A percentile compares a stretch with the other conserved stretches of the same genome.
These are phyloP conservation scores for Lepidium aucheri DNA, from an alignment of 345 rosid genomes.

Conservation along the genomic window DNA sequence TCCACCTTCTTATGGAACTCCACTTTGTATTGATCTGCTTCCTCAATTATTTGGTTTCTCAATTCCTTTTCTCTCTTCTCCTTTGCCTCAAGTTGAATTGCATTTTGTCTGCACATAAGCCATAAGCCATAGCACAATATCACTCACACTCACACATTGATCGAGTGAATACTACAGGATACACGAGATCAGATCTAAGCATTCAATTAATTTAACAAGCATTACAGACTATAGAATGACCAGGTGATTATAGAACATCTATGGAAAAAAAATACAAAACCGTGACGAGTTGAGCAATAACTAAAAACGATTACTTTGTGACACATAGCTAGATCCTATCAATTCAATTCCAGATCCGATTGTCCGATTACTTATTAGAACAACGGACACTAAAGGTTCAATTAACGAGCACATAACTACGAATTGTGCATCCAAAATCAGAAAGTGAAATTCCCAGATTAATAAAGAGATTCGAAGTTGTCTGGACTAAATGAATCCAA, in stretches of 20 bases:
- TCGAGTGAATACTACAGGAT: background rate
- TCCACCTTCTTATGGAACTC: constrained; percentile 58
- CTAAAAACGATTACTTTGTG: background rate
- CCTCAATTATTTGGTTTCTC: constrained; percentile 50
- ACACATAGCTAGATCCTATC: background rate
- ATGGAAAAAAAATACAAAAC: background rate
- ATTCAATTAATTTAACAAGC: background rate
- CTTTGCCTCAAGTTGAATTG: constrained; percentile 59
- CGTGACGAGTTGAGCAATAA: background rate
- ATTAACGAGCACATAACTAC: background rate
- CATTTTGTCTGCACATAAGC: constrained; percentile 48
- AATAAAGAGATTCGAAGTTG: background rate
- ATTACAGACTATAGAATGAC: background rate
- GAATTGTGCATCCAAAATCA: background rate
- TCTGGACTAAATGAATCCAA: background rate
- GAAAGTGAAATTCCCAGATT: background rate
- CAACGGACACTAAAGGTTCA: background rate
- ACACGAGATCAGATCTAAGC: background rate
- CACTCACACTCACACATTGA: constrained; percentile 15
- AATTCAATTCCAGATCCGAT: constrained; percentile 6
- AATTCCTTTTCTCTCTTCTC: constrained; percentile 67
- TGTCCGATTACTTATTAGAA: background rate
- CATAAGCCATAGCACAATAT: background rate
- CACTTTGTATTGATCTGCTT: constrained; percentile 53
- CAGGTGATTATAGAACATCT: background rate